These are phyloP conservation scores for Poa pratensis DNA, from an alignment of 176 grass and related monocot genomes.

Conservation along the genomic window DNA sequence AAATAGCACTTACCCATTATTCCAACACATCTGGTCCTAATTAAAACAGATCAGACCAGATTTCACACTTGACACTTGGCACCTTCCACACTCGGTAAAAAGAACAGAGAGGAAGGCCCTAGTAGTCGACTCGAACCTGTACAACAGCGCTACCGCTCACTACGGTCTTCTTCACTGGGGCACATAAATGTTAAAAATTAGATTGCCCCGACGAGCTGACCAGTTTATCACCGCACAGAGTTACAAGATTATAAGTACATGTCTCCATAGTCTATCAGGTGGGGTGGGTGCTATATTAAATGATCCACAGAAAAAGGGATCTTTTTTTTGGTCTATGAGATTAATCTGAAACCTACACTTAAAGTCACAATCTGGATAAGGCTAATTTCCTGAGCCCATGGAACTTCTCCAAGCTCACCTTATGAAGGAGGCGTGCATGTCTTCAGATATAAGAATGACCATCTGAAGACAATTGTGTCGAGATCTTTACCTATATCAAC, in stretches of 20 bases:
- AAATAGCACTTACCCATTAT: slow-evolving; percentile 26
- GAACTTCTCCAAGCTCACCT: slow-evolving; percentile 52
- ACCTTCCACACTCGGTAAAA: slow-evolving; percentile 55
- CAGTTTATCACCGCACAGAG: slow-evolving; percentile 48
- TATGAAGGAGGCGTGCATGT: slow-evolving; percentile 38
- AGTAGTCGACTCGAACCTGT: slow-evolving; percentile 45
- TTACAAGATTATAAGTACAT: slow-evolving; percentile 61
- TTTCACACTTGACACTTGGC: slow-evolving; percentile 28
- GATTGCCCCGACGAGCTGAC: slow-evolving; percentile 50
- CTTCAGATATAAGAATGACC: slow-evolving; percentile 48
- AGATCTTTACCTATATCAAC: slow-evolving; percentile 57
- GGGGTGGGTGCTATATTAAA: slow-evolving; percentile 58
- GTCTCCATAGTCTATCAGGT: slow-evolving; percentile 45
- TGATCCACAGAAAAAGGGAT: slow-evolving; percentile 48
- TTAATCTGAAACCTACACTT: slow-evolving; percentile 63
- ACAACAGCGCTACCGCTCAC: slow-evolving; percentile 43
- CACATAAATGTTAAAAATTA: slow-evolving; percentile 53
- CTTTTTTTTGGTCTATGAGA: slow-evolving; percentile 40
- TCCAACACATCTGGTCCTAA: slow-evolving; percentile 40
- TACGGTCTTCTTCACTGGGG: slow-evolving; percentile 43
- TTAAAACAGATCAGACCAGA: slow-evolving; percentile 37
- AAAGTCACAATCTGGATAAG: slow-evolving; percentile 54
- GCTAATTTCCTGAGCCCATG: slow-evolving; percentile 48
- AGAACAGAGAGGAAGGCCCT: slow-evolving; percentile 50
- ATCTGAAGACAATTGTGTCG: slow-evolving; percentile 28